These are phyloP conservation scores for Chalciporus chontae DNA, from an alignment of 768 basidiomycete genomes.

Conservation along the genomic window DNA sequence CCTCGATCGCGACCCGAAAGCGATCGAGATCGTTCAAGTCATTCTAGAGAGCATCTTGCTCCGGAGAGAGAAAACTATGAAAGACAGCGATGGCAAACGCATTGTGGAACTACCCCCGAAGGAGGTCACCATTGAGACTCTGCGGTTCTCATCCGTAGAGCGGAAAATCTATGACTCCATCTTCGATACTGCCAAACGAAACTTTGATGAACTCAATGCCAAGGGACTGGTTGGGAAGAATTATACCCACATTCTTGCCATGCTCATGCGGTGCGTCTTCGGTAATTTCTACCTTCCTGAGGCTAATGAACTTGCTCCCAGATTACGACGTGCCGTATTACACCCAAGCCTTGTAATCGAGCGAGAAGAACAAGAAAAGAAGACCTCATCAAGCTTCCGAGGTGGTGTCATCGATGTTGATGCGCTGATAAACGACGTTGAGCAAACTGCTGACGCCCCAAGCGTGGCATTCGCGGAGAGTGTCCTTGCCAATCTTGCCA, in stretches of 20 bases:
- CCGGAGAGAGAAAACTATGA: conserved; percentile 91
- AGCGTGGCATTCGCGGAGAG: conserved; percentile 55
- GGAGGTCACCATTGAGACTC: conserved; percentile 66
- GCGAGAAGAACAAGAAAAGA: conserved; percentile 37
- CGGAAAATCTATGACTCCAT: conserved; percentile 87
- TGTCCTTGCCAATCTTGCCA: conserved; percentile 56
- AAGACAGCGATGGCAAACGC: conserved; percentile 76
- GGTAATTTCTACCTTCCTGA: not conserved
- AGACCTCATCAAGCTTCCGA: conserved; percentile 27
- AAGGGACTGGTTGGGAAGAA: conserved; percentile 78
- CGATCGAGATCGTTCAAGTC: conserved; percentile 92
- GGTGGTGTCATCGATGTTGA: conserved; percentile 53
- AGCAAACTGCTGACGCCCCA: conserved; percentile 21
- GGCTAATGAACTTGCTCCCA: conserved; percentile 29
- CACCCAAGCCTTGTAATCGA: conserved; percentile 83
- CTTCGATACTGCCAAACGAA: conserved; percentile 71
- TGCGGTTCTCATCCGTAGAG: conserved; percentile 82
- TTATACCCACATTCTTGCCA: conserved; percentile 85
- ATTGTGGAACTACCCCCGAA: conserved; percentile 90
- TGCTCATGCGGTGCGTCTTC: conserved; percentile 80
- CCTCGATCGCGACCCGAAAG: conserved; percentile 85
- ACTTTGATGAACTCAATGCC: conserved; percentile 76
- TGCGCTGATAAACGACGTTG: conserved; percentile 54
- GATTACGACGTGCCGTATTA: conserved; percentile 86
- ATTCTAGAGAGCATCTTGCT: conserved; percentile 86